Conservation (phyloP, 768 basidiomycete genomes). For the Tremella yokohamensis region DNA sequence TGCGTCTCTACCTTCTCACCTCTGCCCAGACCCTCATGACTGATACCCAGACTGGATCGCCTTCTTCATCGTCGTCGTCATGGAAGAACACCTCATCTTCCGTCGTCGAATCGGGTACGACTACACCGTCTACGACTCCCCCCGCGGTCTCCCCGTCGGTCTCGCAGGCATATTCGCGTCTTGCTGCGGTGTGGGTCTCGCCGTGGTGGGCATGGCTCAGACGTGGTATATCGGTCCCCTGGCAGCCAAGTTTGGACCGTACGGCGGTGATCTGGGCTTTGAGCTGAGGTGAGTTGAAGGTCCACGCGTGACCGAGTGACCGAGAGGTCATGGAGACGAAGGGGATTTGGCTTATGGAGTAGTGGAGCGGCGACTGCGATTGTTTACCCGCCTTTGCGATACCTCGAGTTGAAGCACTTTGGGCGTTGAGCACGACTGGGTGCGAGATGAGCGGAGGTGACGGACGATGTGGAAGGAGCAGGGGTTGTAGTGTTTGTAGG, state of each 20-base stretch:
- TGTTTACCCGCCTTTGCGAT: conserved; percentile 56
- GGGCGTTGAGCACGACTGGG: conserved; percentile 18
- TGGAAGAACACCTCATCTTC: conserved; percentile 57
- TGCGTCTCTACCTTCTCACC: background rate
- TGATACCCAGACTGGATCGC: background rate
- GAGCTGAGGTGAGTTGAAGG: conserved; percentile 52
- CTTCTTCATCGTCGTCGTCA: conserved; percentile 52
- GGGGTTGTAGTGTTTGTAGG: background rate
- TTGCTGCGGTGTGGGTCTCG: conserved; percentile 56
- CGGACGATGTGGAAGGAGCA: background rate
- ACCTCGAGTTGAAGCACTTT: conserved; percentile 54
- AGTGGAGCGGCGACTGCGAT: conserved; percentile 56
- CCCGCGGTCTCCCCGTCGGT: conserved; percentile 56
- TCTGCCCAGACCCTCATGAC: background rate
- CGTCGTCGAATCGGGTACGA: conserved; percentile 57
- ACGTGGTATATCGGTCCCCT: conserved; percentile 59
- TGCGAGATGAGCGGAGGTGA: background rate
- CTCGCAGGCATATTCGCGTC: conserved; percentile 57
- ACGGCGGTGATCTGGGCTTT: conserved; percentile 60
- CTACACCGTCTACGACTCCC: conserved; percentile 56
- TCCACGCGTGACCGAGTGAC: background rate
- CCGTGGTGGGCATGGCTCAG: conserved; percentile 58
- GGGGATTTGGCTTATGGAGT: conserved; percentile 16
- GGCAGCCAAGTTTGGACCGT: conserved; percentile 54
- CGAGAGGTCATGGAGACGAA: background rate